Evolutionary conservation across 768 basidiomycete genomes (phyloP).

Genomic region (Tubosaeta sp.): DNA sequence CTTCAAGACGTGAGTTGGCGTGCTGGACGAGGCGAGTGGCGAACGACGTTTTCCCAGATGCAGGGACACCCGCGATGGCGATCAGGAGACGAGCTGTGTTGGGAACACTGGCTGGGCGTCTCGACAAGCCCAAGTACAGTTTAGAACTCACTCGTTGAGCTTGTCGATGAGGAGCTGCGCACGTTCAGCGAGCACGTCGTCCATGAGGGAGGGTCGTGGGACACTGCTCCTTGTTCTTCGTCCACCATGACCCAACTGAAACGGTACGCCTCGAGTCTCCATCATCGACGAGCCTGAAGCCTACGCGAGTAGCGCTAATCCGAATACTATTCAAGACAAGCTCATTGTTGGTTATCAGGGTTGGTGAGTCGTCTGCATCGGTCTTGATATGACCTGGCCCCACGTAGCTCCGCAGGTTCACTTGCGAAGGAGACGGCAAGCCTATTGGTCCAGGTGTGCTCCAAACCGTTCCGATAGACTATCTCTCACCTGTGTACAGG

Average conservation of each 20-base stretch:
- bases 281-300: not conserved
- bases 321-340: conserved; percentile 78
- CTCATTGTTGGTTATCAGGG: conserved; percentile 86
- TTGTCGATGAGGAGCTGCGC: conserved; percentile 35
- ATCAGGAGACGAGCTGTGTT: conserved; percentile 51
- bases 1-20: conserved; percentile 43
- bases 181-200: conserved; percentile 36
- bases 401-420: conserved; percentile 50
- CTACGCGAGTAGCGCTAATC: conserved; percentile 48
- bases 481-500: conserved; percentile 29
- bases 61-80: conserved; percentile 76
- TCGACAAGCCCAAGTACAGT: not conserved
- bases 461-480: not conserved
- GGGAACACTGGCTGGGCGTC: conserved; percentile 10
- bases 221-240: not conserved
- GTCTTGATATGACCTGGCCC: not conserved
- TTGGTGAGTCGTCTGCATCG: conserved; percentile 46
- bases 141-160: conserved; percentile 35
- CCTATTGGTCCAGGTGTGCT: conserved; percentile 55
- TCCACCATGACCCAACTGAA: not conserved
- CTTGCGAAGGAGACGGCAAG: conserved; percentile 63
- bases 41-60: conserved; percentile 82
- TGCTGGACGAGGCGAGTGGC: conserved; percentile 53
- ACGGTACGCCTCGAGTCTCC: not conserved
- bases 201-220: conserved; percentile 30